Conservation (phyloP, 78 protist species). For the Isochrysis galbana region DNA sequence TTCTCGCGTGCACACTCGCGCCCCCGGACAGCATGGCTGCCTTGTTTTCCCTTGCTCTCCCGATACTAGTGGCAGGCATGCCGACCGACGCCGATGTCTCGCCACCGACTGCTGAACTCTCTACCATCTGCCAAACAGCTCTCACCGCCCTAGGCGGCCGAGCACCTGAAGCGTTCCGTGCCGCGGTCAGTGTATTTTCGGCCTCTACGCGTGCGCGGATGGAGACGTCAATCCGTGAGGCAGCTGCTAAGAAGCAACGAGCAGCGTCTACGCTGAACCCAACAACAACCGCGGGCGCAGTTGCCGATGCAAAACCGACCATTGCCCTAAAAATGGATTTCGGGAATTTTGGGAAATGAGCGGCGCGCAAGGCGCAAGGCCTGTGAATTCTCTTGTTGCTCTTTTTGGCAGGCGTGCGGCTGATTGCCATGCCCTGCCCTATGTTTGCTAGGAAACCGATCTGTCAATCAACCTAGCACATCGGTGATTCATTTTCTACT, state of each 20-base stretch:
- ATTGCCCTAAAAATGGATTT: slow-evolving; percentile 24
- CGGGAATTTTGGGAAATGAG: too few relatives aligned
- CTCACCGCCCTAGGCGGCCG: not conserved
- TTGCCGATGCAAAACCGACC: not conserved
- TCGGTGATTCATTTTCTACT: too few relatives aligned
- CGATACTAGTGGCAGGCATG: not conserved
- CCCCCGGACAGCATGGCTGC: not conserved
- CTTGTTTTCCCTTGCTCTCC: not conserved
- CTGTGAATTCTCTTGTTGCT: too few relatives aligned
- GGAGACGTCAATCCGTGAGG: not conserved
- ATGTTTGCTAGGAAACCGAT: too few relatives aligned
- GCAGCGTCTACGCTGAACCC: not conserved
- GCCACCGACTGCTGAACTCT: not conserved
- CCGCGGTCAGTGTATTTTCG: not conserved
- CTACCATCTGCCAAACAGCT: not conserved
- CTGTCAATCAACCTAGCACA: too few relatives aligned
- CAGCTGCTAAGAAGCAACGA: not conserved
- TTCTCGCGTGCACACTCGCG: not conserved
- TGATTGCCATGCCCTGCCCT: too few relatives aligned
- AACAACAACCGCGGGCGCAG: not conserved
- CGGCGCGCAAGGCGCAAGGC: too few relatives aligned
- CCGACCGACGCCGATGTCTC: not conserved
- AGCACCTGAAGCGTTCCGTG: not conserved
- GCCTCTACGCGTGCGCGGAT: not conserved
- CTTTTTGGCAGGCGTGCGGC: too few relatives aligned